These are phyloP conservation scores for Haplographium delicatum DNA, from an alignment of 495 filamentous ascomycete genomes.

Conservation along the genomic window DNA sequence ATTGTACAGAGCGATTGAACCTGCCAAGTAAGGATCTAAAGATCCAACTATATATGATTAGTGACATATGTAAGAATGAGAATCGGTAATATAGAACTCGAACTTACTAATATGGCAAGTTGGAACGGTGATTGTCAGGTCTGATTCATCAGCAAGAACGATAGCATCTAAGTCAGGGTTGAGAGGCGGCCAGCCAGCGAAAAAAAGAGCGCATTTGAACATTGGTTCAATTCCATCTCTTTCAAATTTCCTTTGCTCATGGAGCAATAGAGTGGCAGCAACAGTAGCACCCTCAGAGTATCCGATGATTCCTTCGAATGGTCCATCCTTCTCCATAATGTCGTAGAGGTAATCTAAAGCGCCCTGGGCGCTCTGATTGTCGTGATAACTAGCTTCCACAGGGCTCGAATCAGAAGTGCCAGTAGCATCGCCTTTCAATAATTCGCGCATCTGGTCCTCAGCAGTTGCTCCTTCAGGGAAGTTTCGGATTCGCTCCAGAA, in stretches of 20 bases:
- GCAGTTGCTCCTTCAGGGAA: conserved; percentile 42
- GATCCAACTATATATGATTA: conserved; percentile 42
- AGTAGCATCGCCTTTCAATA: conserved; percentile 26
- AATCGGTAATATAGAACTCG: not conserved
- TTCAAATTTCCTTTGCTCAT: conserved; percentile 37
- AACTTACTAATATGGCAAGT: conserved; percentile 52
- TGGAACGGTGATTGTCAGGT: conserved; percentile 42
- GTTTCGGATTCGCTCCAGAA: conserved; percentile 43
- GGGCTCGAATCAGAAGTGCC: conserved; percentile 34
- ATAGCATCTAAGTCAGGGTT: conserved; percentile 36
- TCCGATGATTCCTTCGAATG: conserved; percentile 46
- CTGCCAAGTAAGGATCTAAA: conserved; percentile 48
- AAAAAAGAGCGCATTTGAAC: conserved; percentile 53
- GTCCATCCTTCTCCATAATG: conserved; percentile 43
- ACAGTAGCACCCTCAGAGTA: conserved; percentile 59
- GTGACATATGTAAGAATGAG: not conserved
- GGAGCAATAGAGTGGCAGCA: conserved; percentile 47
- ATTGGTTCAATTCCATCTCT: conserved; percentile 33
- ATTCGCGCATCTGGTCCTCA: conserved; percentile 46
- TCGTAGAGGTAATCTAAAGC: conserved; percentile 32
- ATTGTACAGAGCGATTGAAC: conserved; percentile 50
- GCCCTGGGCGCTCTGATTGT: conserved; percentile 24
- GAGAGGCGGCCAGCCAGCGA: conserved; percentile 49
- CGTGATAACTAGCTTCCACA: conserved; percentile 28
- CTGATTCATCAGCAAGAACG: conserved; percentile 41